Conservation (phyloP, 2,329 filamentous ascomycete species). For the Lecanicillium sp. region DNA sequence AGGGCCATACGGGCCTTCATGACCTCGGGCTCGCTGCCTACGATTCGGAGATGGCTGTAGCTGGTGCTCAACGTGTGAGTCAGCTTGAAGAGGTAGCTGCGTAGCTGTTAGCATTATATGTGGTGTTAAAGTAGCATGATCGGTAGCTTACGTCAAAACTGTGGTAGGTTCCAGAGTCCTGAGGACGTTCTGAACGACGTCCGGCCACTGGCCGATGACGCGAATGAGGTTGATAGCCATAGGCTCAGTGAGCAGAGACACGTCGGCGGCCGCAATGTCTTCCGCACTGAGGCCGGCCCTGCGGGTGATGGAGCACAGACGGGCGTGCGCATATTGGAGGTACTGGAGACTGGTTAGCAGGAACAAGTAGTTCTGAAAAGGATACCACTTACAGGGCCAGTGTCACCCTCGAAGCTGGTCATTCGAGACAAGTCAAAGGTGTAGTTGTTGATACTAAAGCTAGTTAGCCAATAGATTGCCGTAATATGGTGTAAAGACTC, state of each 20-base stretch:
- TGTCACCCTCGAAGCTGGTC: conserved; percentile 79
- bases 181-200: conserved; percentile 74
- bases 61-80: conserved; percentile 71
- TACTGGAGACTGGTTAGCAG: conserved; percentile 30
- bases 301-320: conserved; percentile 56
- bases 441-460: conserved; percentile 47
- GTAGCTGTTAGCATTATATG: conserved; percentile 20
- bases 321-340: conserved; percentile 74
- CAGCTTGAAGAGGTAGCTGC: conserved; percentile 73
- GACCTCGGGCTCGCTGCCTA: conserved; percentile 67
- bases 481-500: too few relatives aligned
- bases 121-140: neutral
- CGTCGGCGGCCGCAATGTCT: conserved; percentile 55
- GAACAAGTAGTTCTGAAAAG: neutral
- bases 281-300: conserved; percentile 43
- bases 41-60: conserved; percentile 74
- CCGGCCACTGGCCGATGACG: conserved; percentile 75
- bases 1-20: conserved; percentile 62
- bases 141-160: conserved; percentile 25
- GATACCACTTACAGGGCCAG: conserved; percentile 47
- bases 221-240: conserved; percentile 68
- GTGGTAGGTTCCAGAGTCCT: conserved; percentile 70
- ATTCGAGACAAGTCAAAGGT: conserved; percentile 74
- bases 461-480: too few relatives aligned
- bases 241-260: conserved; percentile 59